phyloP scores from a whole-genome alignment of 192 early-diverging fungal genomes.

The Oehlia diaphana region DNA sequence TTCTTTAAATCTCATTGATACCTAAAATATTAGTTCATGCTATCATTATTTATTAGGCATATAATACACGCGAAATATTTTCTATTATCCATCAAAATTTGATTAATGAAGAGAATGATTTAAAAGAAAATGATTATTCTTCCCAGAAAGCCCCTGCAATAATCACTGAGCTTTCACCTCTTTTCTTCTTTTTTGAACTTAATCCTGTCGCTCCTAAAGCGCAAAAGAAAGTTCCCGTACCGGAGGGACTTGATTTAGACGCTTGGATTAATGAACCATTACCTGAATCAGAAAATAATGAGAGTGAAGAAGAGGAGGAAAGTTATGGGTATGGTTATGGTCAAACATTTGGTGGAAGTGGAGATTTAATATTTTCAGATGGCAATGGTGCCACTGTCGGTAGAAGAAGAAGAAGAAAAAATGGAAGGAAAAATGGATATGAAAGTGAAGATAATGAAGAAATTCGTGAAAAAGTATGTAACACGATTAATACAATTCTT shows the following conservation, averaged over 20 bases:
- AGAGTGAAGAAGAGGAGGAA: slow-evolving; percentile 42
- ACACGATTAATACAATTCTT: not conserved
- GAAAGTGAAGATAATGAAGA: slow-evolving; percentile 50
- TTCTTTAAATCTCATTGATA: not conserved
- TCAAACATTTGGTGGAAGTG: slow-evolving; percentile 28
- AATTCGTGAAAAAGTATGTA: slow-evolving; percentile 44
- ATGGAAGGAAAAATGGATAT: slow-evolving; percentile 31
- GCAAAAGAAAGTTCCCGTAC: slow-evolving; percentile 86
- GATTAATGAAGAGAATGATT: slow-evolving; percentile 35
- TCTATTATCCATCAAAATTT: slow-evolving; percentile 46
- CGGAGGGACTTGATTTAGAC: slow-evolving; percentile 84
- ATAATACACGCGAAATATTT: slow-evolving; percentile 51
- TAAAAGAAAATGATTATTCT: slow-evolving; percentile 18
- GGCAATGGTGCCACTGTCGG: slow-evolving; percentile 35
- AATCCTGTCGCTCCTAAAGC: slow-evolving; percentile 90
- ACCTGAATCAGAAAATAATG: slow-evolving; percentile 56
- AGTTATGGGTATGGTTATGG: slow-evolving; percentile 36
- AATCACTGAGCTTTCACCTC: slow-evolving; percentile 54
- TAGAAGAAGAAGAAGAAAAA: slow-evolving; percentile 30
- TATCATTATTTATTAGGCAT: slow-evolving; percentile 36
- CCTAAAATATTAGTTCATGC: slow-evolving; percentile 7
- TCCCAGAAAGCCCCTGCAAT: slow-evolving; percentile 45
- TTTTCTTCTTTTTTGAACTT: slow-evolving; percentile 81
- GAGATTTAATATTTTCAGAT: slow-evolving; percentile 33
- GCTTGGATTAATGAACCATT: slow-evolving; percentile 75